phyloP scores from a whole-genome alignment of 169 alveolate species.

The Theileria annulata region DNA sequence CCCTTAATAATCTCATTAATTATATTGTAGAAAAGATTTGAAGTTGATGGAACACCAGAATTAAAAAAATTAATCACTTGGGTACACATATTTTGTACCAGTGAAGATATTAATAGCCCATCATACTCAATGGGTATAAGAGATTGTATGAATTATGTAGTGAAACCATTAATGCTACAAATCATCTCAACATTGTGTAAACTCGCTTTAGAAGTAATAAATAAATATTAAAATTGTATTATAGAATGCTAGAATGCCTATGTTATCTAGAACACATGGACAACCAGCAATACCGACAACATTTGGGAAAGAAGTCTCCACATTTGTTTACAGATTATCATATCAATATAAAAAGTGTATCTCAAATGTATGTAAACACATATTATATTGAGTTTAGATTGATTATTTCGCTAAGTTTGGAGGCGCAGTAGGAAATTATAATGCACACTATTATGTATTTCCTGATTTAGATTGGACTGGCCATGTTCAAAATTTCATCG shows the following conservation, averaged over 20 bases:
- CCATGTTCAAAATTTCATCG: constrained; percentile 76
- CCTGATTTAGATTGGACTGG: constrained; percentile 88
- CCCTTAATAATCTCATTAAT: too few relatives aligned
- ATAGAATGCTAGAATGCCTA: constrained; percentile 83
- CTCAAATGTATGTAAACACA: constrained; percentile 35
- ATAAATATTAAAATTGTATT: neutral
- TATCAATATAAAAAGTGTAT: constrained; percentile 60
- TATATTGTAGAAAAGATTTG: constrained; percentile 63
- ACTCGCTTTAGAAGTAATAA: constrained; percentile 64
- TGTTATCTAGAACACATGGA: constrained; percentile 95
- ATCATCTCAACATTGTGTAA: constrained; percentile 65
- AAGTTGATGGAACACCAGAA: constrained; percentile 34
- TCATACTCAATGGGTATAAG: constrained; percentile 86
- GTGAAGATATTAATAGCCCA: constrained; percentile 93
- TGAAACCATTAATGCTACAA: constrained; percentile 72
- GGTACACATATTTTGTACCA: constrained; percentile 90
- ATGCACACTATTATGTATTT: constrained; percentile 90
- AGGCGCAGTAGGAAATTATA: constrained; percentile 96
- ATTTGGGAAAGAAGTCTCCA: constrained; percentile 93
- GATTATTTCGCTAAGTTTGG: constrained; percentile 89
- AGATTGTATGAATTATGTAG: constrained; percentile 71
- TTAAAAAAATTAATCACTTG: constrained; percentile 76
- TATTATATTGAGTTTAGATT: constrained; percentile 42
- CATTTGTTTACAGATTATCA: constrained; percentile 62
- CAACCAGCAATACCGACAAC: constrained; percentile 97